Evolutionary conservation across 768 basidiomycete species (phyloP).

Genomic region (Suillus spraguei): DNA sequence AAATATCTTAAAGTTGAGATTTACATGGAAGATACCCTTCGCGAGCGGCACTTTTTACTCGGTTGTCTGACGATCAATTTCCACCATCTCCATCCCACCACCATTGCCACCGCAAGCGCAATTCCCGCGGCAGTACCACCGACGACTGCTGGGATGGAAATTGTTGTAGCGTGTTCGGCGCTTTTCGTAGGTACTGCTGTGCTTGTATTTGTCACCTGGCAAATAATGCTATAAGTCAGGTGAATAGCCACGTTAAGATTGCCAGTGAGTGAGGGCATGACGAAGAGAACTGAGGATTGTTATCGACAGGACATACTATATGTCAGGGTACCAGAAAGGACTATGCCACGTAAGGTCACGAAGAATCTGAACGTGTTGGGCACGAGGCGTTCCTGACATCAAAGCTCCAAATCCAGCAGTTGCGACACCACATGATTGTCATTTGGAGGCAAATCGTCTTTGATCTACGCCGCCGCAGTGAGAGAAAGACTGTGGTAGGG

Average conservation of each 20-base stretch:
- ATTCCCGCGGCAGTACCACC: conserved; percentile 53
- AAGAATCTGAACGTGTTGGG: not conserved
- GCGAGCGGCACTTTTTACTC: not conserved
- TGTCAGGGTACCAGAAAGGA: not conserved
- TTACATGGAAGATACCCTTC: not conserved
- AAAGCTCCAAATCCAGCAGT: not conserved
- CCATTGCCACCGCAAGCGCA: conserved; percentile 44
- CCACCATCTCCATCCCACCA: conserved; percentile 51
- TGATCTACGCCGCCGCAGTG: not conserved
- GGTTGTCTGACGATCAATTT: conserved; percentile 21
- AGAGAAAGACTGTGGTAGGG: not conserved
- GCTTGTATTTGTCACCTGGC: not conserved
- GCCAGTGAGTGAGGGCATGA: not conserved
- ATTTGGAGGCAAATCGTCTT: not conserved
- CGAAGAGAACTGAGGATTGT: conserved; percentile 1
- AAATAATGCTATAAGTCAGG: not conserved
- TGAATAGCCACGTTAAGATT: not conserved
- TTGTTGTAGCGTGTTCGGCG: conserved; percentile 1
- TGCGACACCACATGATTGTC: not conserved
- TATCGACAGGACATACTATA: not conserved
- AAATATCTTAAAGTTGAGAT: not conserved
- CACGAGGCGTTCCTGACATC: not conserved
- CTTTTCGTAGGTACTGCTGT: not conserved
- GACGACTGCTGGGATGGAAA: conserved; percentile 53
- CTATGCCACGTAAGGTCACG: not conserved